These are phyloP conservation scores for Calonectria pteridis DNA, from an alignment of 2,329 filamentous ascomycete genomes.

Conservation along the genomic window DNA sequence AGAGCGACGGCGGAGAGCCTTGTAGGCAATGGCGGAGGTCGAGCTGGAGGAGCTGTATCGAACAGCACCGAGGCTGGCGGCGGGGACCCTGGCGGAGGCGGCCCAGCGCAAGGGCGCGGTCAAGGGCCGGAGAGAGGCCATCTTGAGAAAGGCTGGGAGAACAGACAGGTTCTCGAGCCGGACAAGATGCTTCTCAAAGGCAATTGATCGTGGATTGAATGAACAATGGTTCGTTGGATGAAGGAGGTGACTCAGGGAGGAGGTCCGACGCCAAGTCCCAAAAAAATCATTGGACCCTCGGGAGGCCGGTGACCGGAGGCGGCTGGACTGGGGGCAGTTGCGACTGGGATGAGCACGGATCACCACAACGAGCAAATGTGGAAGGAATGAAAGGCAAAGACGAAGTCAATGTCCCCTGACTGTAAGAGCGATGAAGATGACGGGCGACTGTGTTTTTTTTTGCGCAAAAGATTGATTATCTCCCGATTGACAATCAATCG, in stretches of 20 bases:
- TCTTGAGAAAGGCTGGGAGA: slow-evolving; percentile 46
- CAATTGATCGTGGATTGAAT: slow-evolving; percentile 37
- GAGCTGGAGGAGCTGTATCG: slow-evolving; percentile 68
- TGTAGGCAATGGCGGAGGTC: slow-evolving; percentile 96
- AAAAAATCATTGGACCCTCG: slow-evolving; percentile 43
- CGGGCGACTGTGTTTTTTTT: not conserved
- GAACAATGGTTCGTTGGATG: slow-evolving; percentile 32
- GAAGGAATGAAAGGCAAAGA: slow-evolving; percentile 12
- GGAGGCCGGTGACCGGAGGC: slow-evolving; percentile 46
- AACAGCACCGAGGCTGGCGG: slow-evolving; percentile 46
- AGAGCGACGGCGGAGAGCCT: slow-evolving; percentile 92
- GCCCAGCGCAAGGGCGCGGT: slow-evolving; percentile 55
- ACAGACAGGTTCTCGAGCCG: slow-evolving; percentile 37
- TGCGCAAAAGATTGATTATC: not conserved
- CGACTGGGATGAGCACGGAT: slow-evolving; percentile 37
- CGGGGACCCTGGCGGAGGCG: slow-evolving; percentile 44
- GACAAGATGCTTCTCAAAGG: slow-evolving; percentile 42
- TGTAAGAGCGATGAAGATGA: not conserved
- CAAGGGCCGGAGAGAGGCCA: slow-evolving; percentile 61
- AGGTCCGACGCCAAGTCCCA: slow-evolving; percentile 33
- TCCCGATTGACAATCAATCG: not conserved
- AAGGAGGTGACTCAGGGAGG: slow-evolving; percentile 41
- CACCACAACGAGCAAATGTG: slow-evolving; percentile 33
- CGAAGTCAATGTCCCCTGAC: slow-evolving; percentile 16
- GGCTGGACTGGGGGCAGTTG: slow-evolving; percentile 17